Base-by-base conservation (phyloP, 2,329 filamentous ascomycete species). In the Curvularia sp. region DNA sequence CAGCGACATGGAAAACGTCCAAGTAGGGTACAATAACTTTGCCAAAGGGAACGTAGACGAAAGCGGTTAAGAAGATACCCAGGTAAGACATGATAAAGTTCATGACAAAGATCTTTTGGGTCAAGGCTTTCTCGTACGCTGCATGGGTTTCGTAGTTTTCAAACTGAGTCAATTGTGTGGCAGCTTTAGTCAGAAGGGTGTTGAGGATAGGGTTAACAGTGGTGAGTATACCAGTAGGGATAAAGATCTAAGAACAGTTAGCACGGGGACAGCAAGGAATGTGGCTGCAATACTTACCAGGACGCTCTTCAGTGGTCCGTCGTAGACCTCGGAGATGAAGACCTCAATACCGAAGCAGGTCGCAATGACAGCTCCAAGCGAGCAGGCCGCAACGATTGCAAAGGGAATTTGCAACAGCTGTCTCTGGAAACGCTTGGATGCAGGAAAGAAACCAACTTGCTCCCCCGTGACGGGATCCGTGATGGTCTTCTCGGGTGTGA, bases 71-170 rank as follows among this genome's bases (percentile, higher is more conserved):
- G 72, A 96, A 89, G 47, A 74, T 89, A 1, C 92, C 91, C 51
- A 96, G 87, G 75, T 97, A 98, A 0, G 93, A 96, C 5, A 93
- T 96, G 78, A 98, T 94, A 78, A 97, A 97, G 80, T 97, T 96
- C 71, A 98, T 86, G 13, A 98, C 88, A 71, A 99, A 98, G 32
- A 96, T 90, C 81, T 99, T 99, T 57, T 91, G 88, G 0, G 95
- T 92, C 73, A 97, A 86, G 1, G 93, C 90, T 19, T 90, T 87
- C 59, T 96, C 87, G 70, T 97, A 90, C 13, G 88, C 89, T 65
- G 93, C 92, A 57, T 90, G 85, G 0, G 92, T 98, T 68, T 93
- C 90, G 75, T 98, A 97, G 73, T 99, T 99, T 73, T 99, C 95
- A 65, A 88, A 87, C 13, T 92, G 83, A 0, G 90, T 97, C 39